Evolutionary conservation across 1,139 yeast genomes (phyloP), one percentile per base, ranked within the genome.

Genomic region (Spencermartinsiella ligniputridi): DNA sequence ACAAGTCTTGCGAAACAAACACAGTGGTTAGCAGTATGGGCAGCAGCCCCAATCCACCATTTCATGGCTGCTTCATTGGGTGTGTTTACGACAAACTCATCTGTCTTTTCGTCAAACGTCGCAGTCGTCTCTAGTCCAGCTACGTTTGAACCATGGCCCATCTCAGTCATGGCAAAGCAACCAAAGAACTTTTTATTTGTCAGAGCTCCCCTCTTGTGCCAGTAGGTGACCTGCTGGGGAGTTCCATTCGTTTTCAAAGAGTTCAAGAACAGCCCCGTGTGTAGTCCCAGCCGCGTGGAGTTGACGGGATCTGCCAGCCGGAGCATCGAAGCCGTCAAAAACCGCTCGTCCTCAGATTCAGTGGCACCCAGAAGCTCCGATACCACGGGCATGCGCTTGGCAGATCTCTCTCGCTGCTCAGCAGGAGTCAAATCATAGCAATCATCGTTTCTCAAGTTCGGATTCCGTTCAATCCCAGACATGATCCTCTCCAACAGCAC

Each of bases 1-100:
- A 84, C 77, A 56, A 89, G 74, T 57, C 96, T 76, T 27, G 96
- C 96, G 61, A 81, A 89, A 40, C 78, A 82, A 29, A 83, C 78
- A 20, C 88, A 71, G 67, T 89, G 96, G 39, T 92, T 86, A 8
- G 96, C 84, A 21, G 95, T 83, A 63, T 87, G 95, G 5, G 96
- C 96, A 43, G 96, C 96, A 61, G 96, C 96, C 44, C 96, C 97
- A 60, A 89, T 89, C 97, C 97, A 89, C 96, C 96, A 89, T 68
- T 89, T 89, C 48, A 96, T 87, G 33, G 96, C 96, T 44, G 92
- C 89, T 51, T 85, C 69, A 62, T 87, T 87, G 5, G 97, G 97
- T 19, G 97, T 89, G 63, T 86, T 79, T 54, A 89, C 80, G 45
- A 77, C 66, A 56, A 89, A 86, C 51, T 81, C 79, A 58, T 86